A percentile compares a stretch with the other conserved stretches of the same genome.
Evolutionary conservation across 2,329 filamentous ascomycete genomes (phyloP).

Genomic region (Akanthomyces lecanii): DNA sequence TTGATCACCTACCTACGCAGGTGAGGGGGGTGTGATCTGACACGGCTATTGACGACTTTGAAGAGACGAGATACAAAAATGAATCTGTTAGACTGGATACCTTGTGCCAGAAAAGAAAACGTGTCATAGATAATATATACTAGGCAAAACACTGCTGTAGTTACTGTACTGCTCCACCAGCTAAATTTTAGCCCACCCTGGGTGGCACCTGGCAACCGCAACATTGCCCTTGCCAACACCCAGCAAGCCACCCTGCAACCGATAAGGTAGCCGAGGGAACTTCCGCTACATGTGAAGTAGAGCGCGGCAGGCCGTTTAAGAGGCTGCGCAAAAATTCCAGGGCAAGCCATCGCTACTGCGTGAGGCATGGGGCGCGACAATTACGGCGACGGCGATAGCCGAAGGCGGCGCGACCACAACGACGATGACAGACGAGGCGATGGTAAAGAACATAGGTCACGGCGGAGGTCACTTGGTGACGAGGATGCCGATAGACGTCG

Average conservation of each 20-base stretch:
- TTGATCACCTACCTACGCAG: no score
- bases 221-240: not conserved
- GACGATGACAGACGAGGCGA: not conserved
- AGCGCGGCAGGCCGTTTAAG: not conserved
- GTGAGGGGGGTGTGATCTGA: no score
- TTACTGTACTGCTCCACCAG: not conserved
- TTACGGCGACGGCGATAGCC: conserved; percentile 6
- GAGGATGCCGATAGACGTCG: conserved; percentile 13
- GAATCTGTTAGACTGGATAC: no score
- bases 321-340: not conserved
- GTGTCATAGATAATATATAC: no score
- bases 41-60: no score
- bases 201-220: not conserved
- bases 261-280: not conserved
- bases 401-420: conserved; percentile 5
- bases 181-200: conserved; percentile 7
- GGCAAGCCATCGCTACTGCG: not conserved
- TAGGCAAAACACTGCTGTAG: no score
- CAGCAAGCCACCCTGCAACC: not conserved
- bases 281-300: not conserved
- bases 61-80: no score
- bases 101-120: no score
- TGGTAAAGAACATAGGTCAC: conserved; percentile 2
- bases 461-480: conserved; percentile 14
- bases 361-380: conserved; percentile 12